These are phyloP conservation scores for Mortierella sp. DNA, from an alignment of 371 early-diverging fungal species.

Conservation along the genomic window DNA sequence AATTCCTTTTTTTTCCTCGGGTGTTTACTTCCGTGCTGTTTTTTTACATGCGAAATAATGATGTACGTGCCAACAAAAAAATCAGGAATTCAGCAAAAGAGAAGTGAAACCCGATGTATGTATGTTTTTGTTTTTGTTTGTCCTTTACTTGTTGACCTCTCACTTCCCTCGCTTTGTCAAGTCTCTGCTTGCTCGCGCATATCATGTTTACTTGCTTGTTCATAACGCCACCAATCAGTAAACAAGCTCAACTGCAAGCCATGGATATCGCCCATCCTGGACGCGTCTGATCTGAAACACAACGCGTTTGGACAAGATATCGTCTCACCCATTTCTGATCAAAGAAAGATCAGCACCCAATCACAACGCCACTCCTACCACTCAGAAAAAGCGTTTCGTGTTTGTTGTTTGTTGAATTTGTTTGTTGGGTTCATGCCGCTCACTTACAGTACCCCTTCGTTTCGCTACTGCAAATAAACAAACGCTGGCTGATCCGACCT, in stretches of 20 bases:
- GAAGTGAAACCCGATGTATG: too few relatives aligned
- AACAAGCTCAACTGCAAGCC: background rate
- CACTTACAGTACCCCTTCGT: background rate
- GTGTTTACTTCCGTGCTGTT: background rate
- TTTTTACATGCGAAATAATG: too few relatives aligned
- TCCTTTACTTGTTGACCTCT: background rate
- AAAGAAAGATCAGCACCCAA: background rate
- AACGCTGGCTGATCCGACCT: background rate
- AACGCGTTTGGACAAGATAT: background rate
- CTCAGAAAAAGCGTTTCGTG: background rate
- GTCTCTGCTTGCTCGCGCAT: background rate
- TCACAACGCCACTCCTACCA: background rate
- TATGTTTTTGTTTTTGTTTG: background rate
- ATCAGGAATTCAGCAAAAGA: background rate
- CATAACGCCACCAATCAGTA: background rate
- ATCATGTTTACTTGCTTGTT: background rate
- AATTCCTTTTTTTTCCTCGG: background rate
- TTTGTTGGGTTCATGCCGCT: background rate
- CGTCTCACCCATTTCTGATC: background rate
- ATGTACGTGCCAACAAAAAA: background rate
- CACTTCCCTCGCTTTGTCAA: background rate
- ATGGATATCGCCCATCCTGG: background rate
- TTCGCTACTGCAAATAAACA: background rate
- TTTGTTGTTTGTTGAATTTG: background rate
- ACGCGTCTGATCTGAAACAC: background rate